Conservation (phyloP, 345 rosid species). For the Pistacia integerrima region DNA sequence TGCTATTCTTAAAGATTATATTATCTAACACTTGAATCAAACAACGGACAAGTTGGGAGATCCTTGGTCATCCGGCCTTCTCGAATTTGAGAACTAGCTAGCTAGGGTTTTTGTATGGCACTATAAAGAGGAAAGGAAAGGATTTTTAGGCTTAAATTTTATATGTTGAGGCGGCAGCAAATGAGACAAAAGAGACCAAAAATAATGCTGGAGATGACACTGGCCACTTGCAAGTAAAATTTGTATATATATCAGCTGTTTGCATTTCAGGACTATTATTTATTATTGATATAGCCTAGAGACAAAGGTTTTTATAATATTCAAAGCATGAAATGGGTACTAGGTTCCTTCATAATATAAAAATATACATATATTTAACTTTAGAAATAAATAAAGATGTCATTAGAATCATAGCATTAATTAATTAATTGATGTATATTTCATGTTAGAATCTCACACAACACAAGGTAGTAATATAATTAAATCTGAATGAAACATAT, state of each 20-base stretch:
- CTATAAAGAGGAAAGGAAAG: too few species aligned
- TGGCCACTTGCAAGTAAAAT: not conserved
- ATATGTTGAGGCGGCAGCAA: not conserved
- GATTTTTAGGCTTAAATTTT: too few species aligned
- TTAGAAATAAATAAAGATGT: too few species aligned
- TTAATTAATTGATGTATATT: too few species aligned
- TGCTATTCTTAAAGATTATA: constrained; percentile 5
- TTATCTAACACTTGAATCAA: constrained; percentile 20
- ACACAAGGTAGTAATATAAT: not conserved
- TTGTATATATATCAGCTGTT: too few species aligned
- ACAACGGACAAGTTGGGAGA: not conserved
- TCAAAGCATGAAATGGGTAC: too few species aligned
- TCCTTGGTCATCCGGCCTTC: not conserved
- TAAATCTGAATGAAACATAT: constrained; percentile 4
- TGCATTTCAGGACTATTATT: too few species aligned
- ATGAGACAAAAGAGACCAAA: not conserved
- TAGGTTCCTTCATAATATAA: too few species aligned
- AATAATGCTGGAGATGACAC: constrained; percentile 1
- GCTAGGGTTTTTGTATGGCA: constrained; percentile 21
- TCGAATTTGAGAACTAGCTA: constrained; percentile 31
- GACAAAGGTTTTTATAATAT: too few species aligned
- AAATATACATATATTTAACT: too few species aligned
- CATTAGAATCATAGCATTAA: too few species aligned
- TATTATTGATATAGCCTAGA: too few species aligned
- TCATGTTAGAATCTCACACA: not conserved